Base-by-base conservation (phyloP, 169 alveolate genomes). In the Eimeria praecox region DNA sequence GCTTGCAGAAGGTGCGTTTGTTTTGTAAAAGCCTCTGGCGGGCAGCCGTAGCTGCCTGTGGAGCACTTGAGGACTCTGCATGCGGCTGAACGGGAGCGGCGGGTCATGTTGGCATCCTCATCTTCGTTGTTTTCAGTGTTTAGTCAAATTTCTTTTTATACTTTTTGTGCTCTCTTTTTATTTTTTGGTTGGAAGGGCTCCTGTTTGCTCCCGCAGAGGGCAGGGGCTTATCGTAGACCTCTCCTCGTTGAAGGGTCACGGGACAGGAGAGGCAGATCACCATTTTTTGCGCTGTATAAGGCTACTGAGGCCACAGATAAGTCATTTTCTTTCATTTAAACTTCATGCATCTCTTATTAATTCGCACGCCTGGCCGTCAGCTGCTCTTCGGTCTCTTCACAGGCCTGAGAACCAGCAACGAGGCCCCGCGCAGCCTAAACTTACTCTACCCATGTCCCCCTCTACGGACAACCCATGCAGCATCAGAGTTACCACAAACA, bases 121-220 rank as follows among this genome's bases (percentile, higher is more conserved):
- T 16, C 38, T 52, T 27, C 3, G 38, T 66, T 24, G 42, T 9
- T 49, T 49, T 78, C 12, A 49, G 0, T 49, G 64, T n/a, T 14
- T 46, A 42, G 49, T 40, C 66, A 27, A 27, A 16, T 44, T 78
- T 40, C 64, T 44, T 27, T 30, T 78, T 78, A 78, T 78, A 78
- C n/a, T 78, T 14, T 78, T 44, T 40, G 27, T 78, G 16, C 12
- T 30, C 42, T 78, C 46, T 62, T 44, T 44, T n/a, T 78, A 24
- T 78, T 78, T 44, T 78, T 78, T 27, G 46, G 3, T 24, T 78
- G 88, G 66, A 6, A 78, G 88, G 88, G 66, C 88, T 78, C 88
- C 88, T 78, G 88, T 44, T 42, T 16, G 59, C 88, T 49, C 64
- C 88, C 88, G 69, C 62, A 78, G 88, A 78, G 83, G 83, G 83